These are phyloP conservation scores for Kwoniella bestiolae DNA, from an alignment of 768 basidiomycete species.

Conservation along the genomic window DNA sequence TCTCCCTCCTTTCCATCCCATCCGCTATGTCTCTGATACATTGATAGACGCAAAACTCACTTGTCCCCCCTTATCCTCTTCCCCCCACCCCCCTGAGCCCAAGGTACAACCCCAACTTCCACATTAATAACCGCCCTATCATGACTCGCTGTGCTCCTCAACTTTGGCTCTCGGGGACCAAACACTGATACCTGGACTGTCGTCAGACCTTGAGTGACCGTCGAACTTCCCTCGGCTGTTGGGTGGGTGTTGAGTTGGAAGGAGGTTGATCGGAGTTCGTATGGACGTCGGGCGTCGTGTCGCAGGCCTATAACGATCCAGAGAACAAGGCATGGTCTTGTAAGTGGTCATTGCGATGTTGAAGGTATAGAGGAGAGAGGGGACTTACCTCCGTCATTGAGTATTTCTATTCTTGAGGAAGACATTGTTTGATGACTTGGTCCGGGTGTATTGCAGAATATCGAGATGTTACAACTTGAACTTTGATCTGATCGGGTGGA, in stretches of 20 bases:
- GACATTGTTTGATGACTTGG: slow-evolving; percentile 30
- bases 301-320: slow-evolving; percentile 63
- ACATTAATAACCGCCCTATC: slow-evolving; percentile 89
- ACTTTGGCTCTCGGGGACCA: slow-evolving; percentile 86
- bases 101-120: slow-evolving; percentile 82
- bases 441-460: neutral
- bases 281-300: slow-evolving; percentile 89
- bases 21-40: no score
- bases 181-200: slow-evolving; percentile 85
- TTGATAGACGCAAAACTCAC: slow-evolving; percentile 70
- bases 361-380: neutral
- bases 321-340: no score
- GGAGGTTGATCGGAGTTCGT: slow-evolving; percentile 79
- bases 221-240: slow-evolving; percentile 83
- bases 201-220: slow-evolving; percentile 85
- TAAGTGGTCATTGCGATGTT: no score
- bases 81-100: slow-evolving; percentile 72
- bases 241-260: slow-evolving; percentile 73
- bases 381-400: slow-evolving; percentile 54
- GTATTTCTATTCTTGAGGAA: slow-evolving; percentile 50
- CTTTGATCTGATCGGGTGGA: neutral
- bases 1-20: no score
- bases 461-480: neutral
- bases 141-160: slow-evolving; percentile 77
- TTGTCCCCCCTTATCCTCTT: slow-evolving; percentile 82